Percentiles rank a stretch among this genome's conserved stretches.
Conservation (phyloP, 345 rosid species). For the Schrenkiella parvula region DNA sequence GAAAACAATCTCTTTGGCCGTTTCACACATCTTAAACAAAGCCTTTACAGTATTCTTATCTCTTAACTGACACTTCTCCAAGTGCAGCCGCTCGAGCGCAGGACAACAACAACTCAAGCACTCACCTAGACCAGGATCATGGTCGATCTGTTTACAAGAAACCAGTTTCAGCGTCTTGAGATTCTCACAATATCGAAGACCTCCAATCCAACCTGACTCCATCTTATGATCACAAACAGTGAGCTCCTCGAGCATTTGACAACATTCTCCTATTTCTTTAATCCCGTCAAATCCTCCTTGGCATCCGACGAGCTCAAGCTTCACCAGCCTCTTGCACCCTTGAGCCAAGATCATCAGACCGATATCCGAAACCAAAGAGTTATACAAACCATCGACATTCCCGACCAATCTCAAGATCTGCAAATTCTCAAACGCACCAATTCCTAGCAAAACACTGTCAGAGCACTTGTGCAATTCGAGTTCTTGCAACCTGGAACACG, state of each 20-base stretch:
- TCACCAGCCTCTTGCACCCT: conserved; percentile 84
- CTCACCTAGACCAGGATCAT: conserved; percentile 52
- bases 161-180: conserved; percentile 74
- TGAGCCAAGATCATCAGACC: conserved; percentile 90
- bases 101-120: conserved; percentile 50
- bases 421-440: conserved; percentile 77
- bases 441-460: conserved; percentile 67
- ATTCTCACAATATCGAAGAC: conserved; percentile 74
- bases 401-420: conserved; percentile 78
- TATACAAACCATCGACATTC: conserved; percentile 56
- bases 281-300: conserved; percentile 93
- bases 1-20: conserved; percentile 62
- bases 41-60: conserved; percentile 55
- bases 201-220: conserved; percentile 94
- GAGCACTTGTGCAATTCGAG: conserved; percentile 71
- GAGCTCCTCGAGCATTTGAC: conserved; percentile 94
- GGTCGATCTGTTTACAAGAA: conserved; percentile 73
- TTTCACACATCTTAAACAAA: conserved; percentile 64
- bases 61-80: conserved; percentile 77
- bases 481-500: conserved; percentile 72
- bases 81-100: conserved; percentile 73
- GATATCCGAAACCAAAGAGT: conserved; percentile 69
- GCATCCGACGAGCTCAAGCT: conserved; percentile 85
- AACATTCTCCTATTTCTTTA: conserved; percentile 89
- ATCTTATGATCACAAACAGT: conserved; percentile 75